These are phyloP conservation scores for Vicia faba DNA, from an alignment of 306 rosid genomes.

Conservation along the genomic window DNA sequence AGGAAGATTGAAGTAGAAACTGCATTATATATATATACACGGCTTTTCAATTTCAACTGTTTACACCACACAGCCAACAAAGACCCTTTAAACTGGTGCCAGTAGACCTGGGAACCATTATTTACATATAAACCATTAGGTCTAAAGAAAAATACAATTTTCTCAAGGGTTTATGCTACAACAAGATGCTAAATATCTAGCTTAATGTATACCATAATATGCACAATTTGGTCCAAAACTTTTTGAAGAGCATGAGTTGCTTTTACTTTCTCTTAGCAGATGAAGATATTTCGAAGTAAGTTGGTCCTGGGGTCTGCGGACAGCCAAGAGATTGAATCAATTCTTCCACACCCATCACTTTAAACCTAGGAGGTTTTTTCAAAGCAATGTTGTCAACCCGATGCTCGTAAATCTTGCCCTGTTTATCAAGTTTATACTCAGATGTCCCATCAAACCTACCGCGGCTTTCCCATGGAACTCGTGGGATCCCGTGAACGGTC, in stretches of 20 bases:
- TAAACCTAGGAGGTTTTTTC: constrained; percentile 70
- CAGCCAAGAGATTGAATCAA: constrained; percentile 68
- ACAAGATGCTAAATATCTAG: constrained; percentile 33
- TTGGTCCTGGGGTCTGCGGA: constrained; percentile 82
- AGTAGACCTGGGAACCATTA: constrained; percentile 25
- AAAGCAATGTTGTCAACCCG: constrained; percentile 67
- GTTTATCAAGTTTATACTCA: constrained; percentile 79
- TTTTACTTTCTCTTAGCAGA: constrained; percentile 45
- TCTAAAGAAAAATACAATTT: constrained; percentile 17
- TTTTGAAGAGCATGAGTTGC: constrained; percentile 32
- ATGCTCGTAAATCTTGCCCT: constrained; percentile 87
- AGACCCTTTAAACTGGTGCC: constrained; percentile 38
- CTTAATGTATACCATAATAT: constrained; percentile 36
- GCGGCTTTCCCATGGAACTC: constrained; percentile 84
- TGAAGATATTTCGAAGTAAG: constrained; percentile 63
- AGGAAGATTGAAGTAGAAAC: constrained; percentile 1
- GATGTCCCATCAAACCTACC: constrained; percentile 93
- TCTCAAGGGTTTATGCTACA: constrained; percentile 17
- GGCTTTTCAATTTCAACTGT: constrained; percentile 27
- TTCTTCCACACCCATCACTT: constrained; percentile 58
- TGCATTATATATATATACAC: constrained; percentile 25
- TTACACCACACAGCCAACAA: constrained; percentile 22
- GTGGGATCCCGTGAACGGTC: constrained; percentile 85
- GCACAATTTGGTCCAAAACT: constrained; percentile 55
- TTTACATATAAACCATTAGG: constrained; percentile 13